Conservation (phyloP, 1,139 yeast genomes). For the Taphrina communis region DNA sequence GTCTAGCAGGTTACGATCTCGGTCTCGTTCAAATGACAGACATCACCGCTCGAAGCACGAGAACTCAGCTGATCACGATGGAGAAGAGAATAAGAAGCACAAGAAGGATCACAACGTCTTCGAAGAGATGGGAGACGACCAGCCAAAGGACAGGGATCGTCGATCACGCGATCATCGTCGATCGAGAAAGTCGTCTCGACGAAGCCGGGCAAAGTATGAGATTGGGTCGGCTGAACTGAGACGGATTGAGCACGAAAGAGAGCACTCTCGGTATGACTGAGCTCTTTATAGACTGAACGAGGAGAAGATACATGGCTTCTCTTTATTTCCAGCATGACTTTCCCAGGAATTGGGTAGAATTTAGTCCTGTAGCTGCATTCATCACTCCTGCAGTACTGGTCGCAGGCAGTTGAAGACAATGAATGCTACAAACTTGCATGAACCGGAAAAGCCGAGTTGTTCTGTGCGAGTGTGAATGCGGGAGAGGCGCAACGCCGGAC, state of each 20-base stretch:
- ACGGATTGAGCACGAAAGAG: constrained; percentile 11
- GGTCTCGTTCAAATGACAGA: constrained; percentile 11
- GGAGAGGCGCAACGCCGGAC: constrained; percentile 3
- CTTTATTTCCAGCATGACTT: too few relatives aligned
- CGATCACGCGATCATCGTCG: constrained; percentile 11
- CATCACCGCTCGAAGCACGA: background rate
- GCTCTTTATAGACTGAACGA: too few relatives aligned
- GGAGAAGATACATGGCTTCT: too few relatives aligned
- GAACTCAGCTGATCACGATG: background rate
- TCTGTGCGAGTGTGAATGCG: too few relatives aligned
- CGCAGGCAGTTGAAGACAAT: too few relatives aligned
- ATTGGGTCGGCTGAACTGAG: constrained; percentile 19
- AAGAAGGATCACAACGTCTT: constrained; percentile 11
- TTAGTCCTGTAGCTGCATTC: too few relatives aligned
- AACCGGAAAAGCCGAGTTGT: too few relatives aligned
- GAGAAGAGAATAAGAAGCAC: background rate
- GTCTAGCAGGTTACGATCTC: background rate
- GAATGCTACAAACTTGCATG: too few relatives aligned
- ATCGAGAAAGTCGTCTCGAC: constrained; percentile 1
- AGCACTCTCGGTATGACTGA: constrained; percentile 12
- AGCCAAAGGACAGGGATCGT: background rate
- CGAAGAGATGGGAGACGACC: background rate
- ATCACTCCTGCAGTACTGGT: too few relatives aligned
- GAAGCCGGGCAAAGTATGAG: constrained; percentile 23
- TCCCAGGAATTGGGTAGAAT: too few relatives aligned